Base-by-base conservation (phyloP, 1,284 basidiomycete species). In the Wolfiporia cocos region DNA sequence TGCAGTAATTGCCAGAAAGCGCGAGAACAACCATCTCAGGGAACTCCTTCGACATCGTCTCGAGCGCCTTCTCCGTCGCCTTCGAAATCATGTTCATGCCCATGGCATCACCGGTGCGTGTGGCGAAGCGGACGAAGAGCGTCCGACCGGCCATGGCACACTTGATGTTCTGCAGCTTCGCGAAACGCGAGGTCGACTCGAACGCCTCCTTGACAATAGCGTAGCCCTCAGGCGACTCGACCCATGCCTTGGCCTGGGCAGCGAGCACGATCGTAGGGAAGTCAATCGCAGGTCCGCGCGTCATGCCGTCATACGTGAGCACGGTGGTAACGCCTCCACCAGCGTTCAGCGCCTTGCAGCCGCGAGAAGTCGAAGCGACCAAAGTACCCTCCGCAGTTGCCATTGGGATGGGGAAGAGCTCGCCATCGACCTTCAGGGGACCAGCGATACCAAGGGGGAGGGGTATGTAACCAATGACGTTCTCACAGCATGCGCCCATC, bases 11-110 rank as follows among this genome's bases (percentile, higher is more conserved):
- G 39, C 95, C 96, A 3, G 87, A 92, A 9, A 99, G 76, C 11
- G 94, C 90, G 20, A 98, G 75, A n/a, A 94, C 82, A 54, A 83
- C 69, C 94, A 98, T 98, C 43, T 87, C 83, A 3, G 95, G 95
- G 74, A 92, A 99, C 58, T 84, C 68, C 49, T 75, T 71, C 52
- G 77, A 74, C 73, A 99, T 78, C 24, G 75, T 76, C 56, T 87
- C 88, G 15, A 99, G 76, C 17, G 93, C 92, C 66, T 91, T 91
- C 69, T 99, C 96, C 7, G 90, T 92, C 5, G 93, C 93, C 67
- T 95, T 95, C 20, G 85, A 88, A 59, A 93, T 92, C 95, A 99
- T 99, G 73, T 99, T 99, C 96, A 99, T 99, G 24, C 95, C 95
- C 95, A 99, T 99, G 22, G 95, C 96, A 60, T 99, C 96, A 43